Percentiles rank a stretch among this genome's conserved stretches.
phyloP scores from a whole-genome alignment of 2,329 filamentous ascomycete genomes.

The Alternaria triticimaculans region DNA sequence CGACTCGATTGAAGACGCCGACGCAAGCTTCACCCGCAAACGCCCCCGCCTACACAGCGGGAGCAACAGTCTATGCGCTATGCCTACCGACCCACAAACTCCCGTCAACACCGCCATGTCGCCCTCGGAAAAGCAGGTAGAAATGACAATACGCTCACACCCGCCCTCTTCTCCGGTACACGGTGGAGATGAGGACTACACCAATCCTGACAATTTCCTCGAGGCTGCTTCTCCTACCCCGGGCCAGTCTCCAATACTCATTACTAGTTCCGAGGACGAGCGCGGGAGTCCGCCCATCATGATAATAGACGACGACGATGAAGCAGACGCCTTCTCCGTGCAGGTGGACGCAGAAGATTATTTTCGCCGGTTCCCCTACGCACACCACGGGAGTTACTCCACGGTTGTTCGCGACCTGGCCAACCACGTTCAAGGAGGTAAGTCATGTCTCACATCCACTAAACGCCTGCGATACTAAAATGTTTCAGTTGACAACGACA shows the following conservation, averaged over 20 bases:
- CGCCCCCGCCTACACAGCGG: slow-evolving; percentile 53
- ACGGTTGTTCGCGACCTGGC: slow-evolving; percentile 30
- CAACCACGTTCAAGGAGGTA: slow-evolving; percentile 36
- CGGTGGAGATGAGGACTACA: slow-evolving; percentile 20
- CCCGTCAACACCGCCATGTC: slow-evolving; percentile 19
- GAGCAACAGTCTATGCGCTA: slow-evolving; percentile 36
- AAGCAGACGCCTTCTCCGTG: slow-evolving; percentile 19
- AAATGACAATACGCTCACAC: slow-evolving; percentile 51
- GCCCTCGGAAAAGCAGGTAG: slow-evolving; percentile 35
- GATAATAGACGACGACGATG: slow-evolving; percentile 46
- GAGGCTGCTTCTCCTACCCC: slow-evolving; percentile 14
- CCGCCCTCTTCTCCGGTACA: slow-evolving; percentile 36
- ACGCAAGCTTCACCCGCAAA: slow-evolving; percentile 55
- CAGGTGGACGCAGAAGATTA: slow-evolving; percentile 36
- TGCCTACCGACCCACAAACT: slow-evolving; percentile 36
- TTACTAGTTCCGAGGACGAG: slow-evolving; percentile 24
- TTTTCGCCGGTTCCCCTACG: slow-evolving; percentile 43
- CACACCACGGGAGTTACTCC: slow-evolving; percentile 21
- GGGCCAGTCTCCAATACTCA: slow-evolving; percentile 18
- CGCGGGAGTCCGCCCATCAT: slow-evolving; percentile 46
- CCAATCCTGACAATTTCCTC: slow-evolving; percentile 9
- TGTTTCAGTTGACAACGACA: slow-evolving; percentile 14
- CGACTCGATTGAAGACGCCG: slow-evolving; percentile 54
- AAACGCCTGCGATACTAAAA: slow-evolving; percentile 19
- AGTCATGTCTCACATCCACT: slow-evolving; percentile 1